A percentile compares a stretch with the other conserved stretches of the same genome.
Evolutionary conservation across 768 basidiomycete genomes (phyloP).

Genomic region (Kwoniella heveanensis): DNA sequence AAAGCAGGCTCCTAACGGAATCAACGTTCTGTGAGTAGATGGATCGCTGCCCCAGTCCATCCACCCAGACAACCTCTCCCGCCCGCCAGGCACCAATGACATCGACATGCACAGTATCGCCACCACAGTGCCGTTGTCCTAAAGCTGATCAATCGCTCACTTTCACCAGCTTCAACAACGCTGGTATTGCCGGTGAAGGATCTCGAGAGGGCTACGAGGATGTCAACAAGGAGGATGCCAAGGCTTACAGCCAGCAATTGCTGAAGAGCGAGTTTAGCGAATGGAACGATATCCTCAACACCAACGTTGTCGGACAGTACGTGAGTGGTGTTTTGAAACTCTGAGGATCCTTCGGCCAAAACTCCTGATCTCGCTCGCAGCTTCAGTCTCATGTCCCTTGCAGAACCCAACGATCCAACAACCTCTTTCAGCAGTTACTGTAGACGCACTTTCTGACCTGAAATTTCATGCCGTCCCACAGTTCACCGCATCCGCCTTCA

Average conservation of each 20-base stretch:
- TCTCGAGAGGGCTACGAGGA: conserved; percentile 42
- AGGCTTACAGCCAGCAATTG: conserved; percentile 33
- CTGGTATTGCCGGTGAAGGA: conserved; percentile 51
- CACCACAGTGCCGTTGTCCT: no score
- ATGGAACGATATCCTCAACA: conserved; percentile 33
- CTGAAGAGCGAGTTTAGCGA: conserved; percentile 34
- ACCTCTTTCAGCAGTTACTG: no score
- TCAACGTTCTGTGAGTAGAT: conserved; percentile 46
- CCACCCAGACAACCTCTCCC: no score
- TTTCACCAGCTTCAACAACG: conserved; percentile 42
- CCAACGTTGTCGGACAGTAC: conserved; percentile 37
- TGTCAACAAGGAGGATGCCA: conserved; percentile 28
- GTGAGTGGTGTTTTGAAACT: conserved; percentile 26
- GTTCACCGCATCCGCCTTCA: conserved; percentile 45
- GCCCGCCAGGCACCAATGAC: no score
- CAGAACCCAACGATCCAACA: no score
- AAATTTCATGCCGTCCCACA: conserved; percentile 1
- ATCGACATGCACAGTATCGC: no score
- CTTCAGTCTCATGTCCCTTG: no score
- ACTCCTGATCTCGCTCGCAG: no score
- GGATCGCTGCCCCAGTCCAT: no score
- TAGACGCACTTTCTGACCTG: background rate
- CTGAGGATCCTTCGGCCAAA: no score
- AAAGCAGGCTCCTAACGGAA: conserved; percentile 33
- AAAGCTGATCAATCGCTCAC: background rate